Evolutionary conservation across 2,329 filamentous ascomycete species (phyloP).

Genomic region (Didymella pomorum): DNA sequence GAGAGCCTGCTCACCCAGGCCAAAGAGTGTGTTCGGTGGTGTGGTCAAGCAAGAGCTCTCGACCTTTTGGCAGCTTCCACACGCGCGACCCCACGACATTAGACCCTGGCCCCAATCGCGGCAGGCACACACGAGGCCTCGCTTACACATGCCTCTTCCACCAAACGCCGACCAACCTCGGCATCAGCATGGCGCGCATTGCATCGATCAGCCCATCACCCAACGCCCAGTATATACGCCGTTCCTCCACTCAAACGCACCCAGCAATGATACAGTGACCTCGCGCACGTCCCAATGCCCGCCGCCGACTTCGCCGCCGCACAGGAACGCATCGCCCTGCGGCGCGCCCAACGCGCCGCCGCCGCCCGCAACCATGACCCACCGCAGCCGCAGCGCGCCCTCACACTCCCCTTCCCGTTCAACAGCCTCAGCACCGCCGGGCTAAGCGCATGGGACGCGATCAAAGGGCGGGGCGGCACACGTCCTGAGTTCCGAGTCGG

Average conservation of each 20-base stretch:
- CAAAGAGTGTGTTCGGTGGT: not conserved
- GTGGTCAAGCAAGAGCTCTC: not conserved
- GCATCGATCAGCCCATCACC: conserved; percentile 33
- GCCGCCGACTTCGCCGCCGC: conserved; percentile 83
- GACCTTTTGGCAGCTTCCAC: not conserved
- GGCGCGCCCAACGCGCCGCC: conserved; percentile 77
- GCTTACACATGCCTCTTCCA: conserved; percentile 15
- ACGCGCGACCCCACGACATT: conserved; percentile 1
- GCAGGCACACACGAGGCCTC: conserved; percentile 3
- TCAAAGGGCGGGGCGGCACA: conserved; percentile 79
- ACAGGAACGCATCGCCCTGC: conserved; percentile 83
- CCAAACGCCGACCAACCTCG: conserved; percentile 34
- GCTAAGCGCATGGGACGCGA: conserved; percentile 70
- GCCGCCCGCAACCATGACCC: conserved; percentile 61
- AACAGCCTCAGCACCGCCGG: conserved; percentile 62
- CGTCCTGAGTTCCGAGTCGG: conserved; percentile 89
- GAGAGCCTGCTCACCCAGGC: conserved; percentile 45
- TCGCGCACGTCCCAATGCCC: conserved; percentile 35
- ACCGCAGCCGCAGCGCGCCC: conserved; percentile 57
- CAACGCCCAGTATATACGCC: conserved; percentile 4
- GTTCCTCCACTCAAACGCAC: not conserved
- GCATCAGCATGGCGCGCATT: conserved; percentile 26
- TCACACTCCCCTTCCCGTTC: conserved; percentile 63
- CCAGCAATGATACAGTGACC: conserved; percentile 8
- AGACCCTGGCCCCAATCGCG: not conserved